Base-by-base conservation (phyloP, 805 yeast genomes). In the Candida endomychidarum region DNA sequence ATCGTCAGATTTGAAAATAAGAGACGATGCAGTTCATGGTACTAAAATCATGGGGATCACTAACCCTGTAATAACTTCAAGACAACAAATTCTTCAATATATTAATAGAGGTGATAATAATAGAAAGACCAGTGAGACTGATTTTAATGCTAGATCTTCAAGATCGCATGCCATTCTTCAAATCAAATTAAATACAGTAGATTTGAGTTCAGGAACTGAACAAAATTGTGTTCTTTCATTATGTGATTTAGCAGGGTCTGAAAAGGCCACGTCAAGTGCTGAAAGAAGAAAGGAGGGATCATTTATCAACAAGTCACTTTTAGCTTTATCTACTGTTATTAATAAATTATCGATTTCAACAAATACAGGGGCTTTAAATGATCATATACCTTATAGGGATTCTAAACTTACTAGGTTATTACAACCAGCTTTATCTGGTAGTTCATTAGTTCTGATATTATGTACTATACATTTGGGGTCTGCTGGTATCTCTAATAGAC, bases 181-280 rank as follows among this genome's bases (percentile, higher is more conserved):
- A 57, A 72, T 93, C 15, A 69, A 80, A 42, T 56, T 91, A 12
- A 66, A 67, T 2, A 58, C 68, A 4, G 65, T 71, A 2, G 76
- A 75, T 56, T 40, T 65, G 9, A 47, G 53, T 0, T 60, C 67
- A 9, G 73, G 70, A 4, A 48, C 56, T 0, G 74, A 69, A 39
- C 64, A 61, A 11, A 61, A 68, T 26, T 75, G 89, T 24, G 80
- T 88, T 0, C 75, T 91, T 22, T 86, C 91, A 23, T 70, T 91
- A 41, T 91, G 98, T 67, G 99, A 91, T 63, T 74, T 91, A 54
- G 99, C 99, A 0, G 99, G 99, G 20, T 85, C 96, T n/a, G 99
- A 91, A 62, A 75, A 85, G 38, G 96, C 95, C 0, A 71, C 86
- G 0, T 64, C 78, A 8, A 81, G 83, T 52, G 61, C 70, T 1